Evolutionary conservation across 169 alveolate genomes (phyloP).

Genomic region (Babesia microti): DNA sequence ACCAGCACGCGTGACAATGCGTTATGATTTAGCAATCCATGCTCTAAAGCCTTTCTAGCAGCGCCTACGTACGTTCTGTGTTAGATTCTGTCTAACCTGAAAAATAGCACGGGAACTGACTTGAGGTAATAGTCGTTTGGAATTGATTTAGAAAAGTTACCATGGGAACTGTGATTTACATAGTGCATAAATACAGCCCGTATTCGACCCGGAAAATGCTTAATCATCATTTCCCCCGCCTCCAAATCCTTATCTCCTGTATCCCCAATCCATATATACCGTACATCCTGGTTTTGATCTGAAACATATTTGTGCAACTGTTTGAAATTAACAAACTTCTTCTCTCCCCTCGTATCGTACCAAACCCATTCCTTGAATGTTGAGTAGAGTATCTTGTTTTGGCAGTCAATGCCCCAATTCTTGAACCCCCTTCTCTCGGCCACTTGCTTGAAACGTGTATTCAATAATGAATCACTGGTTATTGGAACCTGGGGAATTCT

Average conservation of each 20-base stretch:
- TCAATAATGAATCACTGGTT: constrained; percentile 60
- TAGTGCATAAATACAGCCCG: constrained; percentile 69
- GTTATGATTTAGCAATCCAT: constrained; percentile 53
- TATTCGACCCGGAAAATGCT: constrained; percentile 54
- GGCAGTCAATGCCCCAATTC: constrained; percentile 72
- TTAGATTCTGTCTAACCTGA: constrained; percentile 16
- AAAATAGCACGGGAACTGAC: constrained; percentile 67
- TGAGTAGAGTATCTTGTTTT: constrained; percentile 62
- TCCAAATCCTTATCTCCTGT: constrained; percentile 72
- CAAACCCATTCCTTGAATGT: constrained; percentile 72
- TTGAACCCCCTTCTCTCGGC: constrained; percentile 64
- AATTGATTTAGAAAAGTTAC: constrained; percentile 27
- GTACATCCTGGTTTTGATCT: constrained; percentile 45
- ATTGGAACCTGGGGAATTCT: constrained; percentile 77
- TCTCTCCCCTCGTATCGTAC: constrained; percentile 67
- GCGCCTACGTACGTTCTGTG: constrained; percentile 66
- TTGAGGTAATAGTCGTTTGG: constrained; percentile 68
- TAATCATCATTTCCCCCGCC: constrained; percentile 74
- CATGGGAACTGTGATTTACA: constrained; percentile 45
- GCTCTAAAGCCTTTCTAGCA: constrained; percentile 66
- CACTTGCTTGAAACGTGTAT: constrained; percentile 55
- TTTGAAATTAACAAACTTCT: constrained; percentile 63
- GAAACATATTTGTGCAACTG: constrained; percentile 54
- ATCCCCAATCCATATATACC: constrained; percentile 74
- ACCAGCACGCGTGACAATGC: constrained; percentile 66